Percentiles rank a stretch among this genome's conserved stretches.
Conservation (phyloP, 2,329 filamentous ascomycete genomes). For the Paracoccidioides brasiliensis region DNA sequence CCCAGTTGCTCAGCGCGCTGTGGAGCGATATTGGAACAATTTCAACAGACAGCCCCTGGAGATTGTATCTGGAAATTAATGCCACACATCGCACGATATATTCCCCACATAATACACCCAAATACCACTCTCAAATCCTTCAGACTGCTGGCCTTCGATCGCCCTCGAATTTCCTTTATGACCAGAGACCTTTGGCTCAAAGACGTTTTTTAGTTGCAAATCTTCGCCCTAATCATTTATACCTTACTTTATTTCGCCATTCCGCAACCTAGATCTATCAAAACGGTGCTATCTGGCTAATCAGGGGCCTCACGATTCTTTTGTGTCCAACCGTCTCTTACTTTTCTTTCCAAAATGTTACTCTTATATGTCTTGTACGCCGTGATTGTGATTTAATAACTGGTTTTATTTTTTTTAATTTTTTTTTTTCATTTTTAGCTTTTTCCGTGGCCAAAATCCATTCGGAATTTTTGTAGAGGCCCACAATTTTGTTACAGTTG, state of each 20-base stretch:
- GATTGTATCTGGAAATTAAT: background rate
- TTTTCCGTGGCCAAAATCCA: background rate
- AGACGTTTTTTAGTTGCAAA: background rate
- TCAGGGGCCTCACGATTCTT: background rate
- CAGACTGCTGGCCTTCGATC: background rate
- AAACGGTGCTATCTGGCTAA: background rate
- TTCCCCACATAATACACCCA: background rate
- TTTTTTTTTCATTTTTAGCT: background rate
- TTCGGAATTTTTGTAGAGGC: background rate
- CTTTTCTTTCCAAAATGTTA: background rate
- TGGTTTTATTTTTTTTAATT: background rate
- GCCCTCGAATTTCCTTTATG: background rate
- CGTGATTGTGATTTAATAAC: background rate
- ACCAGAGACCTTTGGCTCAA: background rate
- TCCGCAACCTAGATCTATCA: background rate
- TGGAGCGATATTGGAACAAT: conserved; percentile 45
- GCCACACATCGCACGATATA: background rate
- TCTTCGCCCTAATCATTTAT: background rate
- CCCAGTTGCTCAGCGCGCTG: conserved; percentile 37
- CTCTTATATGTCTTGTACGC: background rate
- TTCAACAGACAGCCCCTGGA: conserved; percentile 12
- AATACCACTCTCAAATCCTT: background rate
- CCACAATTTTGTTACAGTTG: background rate
- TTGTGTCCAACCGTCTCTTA: background rate
- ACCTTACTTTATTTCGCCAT: background rate